A percentile compares a stretch with the other conserved stretches of the same genome.
phyloP scores from a whole-genome alignment of 2,329 filamentous ascomycete genomes.

The Lachnellula cervina region DNA sequence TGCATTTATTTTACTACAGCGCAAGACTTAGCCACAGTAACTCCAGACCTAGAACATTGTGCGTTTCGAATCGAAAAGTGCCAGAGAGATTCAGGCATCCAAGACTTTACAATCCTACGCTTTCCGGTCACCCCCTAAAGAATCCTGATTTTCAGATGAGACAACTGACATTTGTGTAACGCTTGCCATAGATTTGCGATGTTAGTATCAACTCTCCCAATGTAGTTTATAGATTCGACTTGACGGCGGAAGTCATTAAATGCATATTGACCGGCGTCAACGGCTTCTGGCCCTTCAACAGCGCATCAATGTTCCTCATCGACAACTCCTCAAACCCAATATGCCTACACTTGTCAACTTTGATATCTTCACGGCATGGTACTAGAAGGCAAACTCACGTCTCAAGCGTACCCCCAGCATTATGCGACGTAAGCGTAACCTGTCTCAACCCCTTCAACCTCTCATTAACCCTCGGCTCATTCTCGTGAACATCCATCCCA shows the following conservation, averaged over 20 bases:
- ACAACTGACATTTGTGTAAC: no score
- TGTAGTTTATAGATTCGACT: not conserved
- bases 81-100: no score
- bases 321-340: conserved; percentile 61
- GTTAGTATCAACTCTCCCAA: no score
- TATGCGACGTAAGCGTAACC: conserved; percentile 59
- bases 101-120: no score
- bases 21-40: no score
- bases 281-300: conserved; percentile 37
- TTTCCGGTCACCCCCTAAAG: no score
- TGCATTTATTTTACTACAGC: no score
- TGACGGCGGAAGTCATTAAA: conserved; percentile 7
- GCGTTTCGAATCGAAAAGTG: no score
- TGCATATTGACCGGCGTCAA: conserved; percentile 31
- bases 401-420: conserved; percentile 62
- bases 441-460: conserved; percentile 26
- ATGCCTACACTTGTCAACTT: conserved; percentile 19
- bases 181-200: no score
- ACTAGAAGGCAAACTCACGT: conserved; percentile 34
- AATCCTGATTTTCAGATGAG: no score
- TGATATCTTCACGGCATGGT: no score
- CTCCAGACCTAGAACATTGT: no score
- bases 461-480: conserved; percentile 45
- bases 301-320: conserved; percentile 62
- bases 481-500: conserved; percentile 59